Percentiles rank a stretch among this genome's conserved stretches.
Evolutionary conservation across 2,329 filamentous ascomycete species (phyloP).

Genomic region (Coniochaeta ligniaria): DNA sequence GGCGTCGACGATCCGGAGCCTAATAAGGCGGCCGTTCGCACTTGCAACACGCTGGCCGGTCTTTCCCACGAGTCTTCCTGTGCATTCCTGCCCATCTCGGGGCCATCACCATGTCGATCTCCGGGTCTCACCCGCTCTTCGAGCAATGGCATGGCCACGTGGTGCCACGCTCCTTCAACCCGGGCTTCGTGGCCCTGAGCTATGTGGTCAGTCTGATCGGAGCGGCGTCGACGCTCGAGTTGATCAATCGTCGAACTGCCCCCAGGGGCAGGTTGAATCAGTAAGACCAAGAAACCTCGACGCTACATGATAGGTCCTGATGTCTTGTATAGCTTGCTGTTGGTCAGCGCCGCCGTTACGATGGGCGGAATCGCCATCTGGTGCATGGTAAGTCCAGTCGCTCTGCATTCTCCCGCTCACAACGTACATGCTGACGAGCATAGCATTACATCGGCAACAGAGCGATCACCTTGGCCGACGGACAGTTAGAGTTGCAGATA

Average conservation of each 20-base stretch:
- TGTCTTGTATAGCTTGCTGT: constrained; percentile 41
- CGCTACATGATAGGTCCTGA: neutral
- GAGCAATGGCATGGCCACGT: constrained; percentile 34
- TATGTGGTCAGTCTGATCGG: constrained; percentile 72
- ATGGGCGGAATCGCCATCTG: constrained; percentile 72
- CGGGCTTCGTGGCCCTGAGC: constrained; percentile 64
- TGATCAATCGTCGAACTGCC: constrained; percentile 70
- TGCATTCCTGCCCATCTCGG: neutral
- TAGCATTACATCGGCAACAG: constrained; percentile 80
- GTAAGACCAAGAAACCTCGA: constrained; percentile 30
- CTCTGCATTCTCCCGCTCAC: neutral
- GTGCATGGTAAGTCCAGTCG: constrained; percentile 49
- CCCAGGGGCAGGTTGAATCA: constrained; percentile 62
- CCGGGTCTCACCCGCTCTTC: constrained; percentile 22
- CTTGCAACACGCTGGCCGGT: neutral
- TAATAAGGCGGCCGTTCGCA: neutral
- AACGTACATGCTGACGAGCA: constrained; percentile 20
- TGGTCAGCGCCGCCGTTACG: constrained; percentile 56
- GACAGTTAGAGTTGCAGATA: constrained; percentile 58
- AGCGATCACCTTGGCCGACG: constrained; percentile 63
- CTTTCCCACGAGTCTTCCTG: neutral
- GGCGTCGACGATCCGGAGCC: neutral
- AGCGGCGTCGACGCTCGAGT: constrained; percentile 70
- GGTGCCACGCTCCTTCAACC: constrained; percentile 42
- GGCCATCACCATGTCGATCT: constrained; percentile 14